Conservation (phyloP, 805 yeast species). For the Cyberlindnera mrakii region DNA sequence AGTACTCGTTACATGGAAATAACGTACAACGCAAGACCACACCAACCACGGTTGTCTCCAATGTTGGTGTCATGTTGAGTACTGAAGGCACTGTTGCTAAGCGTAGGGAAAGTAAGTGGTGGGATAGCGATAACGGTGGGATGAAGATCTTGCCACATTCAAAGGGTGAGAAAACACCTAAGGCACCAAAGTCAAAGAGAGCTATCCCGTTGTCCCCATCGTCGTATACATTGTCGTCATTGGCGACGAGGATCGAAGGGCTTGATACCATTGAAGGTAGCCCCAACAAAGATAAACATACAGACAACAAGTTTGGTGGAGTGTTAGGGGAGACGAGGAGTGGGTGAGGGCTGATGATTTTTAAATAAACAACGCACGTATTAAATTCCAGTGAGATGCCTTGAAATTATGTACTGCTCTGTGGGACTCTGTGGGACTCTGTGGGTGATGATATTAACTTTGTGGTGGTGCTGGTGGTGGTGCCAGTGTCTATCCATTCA, state of each 20-base stretch:
- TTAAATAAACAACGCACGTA: too few relatives aligned
- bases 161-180: too few relatives aligned
- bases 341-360: too few relatives aligned
- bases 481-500: too few relatives aligned
- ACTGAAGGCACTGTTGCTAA: constrained; percentile 13
- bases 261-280: background rate
- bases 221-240: constrained; percentile 17
- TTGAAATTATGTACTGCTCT: too few relatives aligned
- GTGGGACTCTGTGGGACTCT: too few relatives aligned
- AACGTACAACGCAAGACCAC: constrained; percentile 9
- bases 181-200: background rate
- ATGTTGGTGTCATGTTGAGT: constrained; percentile 1
- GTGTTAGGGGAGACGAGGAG: too few relatives aligned
- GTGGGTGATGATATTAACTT: too few relatives aligned
- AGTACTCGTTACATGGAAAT: constrained; percentile 17
- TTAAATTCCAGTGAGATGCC: too few relatives aligned
- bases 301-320: too few relatives aligned
- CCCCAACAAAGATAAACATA: background rate
- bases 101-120: background rate
- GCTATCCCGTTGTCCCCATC: constrained; percentile 23
- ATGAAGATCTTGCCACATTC: background rate
- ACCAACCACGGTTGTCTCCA: constrained; percentile 3
- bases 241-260: constrained; percentile 4
- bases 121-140: background rate
- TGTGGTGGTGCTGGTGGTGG: too few relatives aligned